Evolutionary conservation across 306 rosid genomes (phyloP).

Genomic region (Cucumis melo): DNA sequence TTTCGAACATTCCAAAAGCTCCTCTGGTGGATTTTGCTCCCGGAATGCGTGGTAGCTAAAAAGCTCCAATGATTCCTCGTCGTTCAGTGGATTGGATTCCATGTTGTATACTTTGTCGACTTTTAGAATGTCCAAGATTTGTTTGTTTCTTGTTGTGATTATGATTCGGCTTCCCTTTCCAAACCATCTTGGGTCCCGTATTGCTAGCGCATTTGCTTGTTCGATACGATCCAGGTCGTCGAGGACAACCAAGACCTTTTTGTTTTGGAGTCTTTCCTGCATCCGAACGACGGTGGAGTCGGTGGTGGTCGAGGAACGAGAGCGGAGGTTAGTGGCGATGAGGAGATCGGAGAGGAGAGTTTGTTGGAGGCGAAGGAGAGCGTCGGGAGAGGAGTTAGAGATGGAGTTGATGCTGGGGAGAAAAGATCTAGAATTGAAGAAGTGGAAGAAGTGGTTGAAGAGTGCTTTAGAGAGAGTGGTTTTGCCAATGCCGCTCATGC

Average conservation of each 20-base stretch:
- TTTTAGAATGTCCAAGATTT: neutral
- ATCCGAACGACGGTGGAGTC: neutral
- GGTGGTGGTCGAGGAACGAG: neutral
- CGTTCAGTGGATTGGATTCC: neutral
- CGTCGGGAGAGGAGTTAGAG: neutral
- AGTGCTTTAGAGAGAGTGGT: constrained; percentile 9
- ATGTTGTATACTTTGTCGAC: neutral
- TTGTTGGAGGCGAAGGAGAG: neutral
- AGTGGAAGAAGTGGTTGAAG: neutral
- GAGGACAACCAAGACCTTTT: neutral
- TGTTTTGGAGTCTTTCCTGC: neutral
- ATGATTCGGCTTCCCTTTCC: constrained; percentile 6
- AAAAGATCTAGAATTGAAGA: neutral
- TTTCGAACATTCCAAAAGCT: neutral
- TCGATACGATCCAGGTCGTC: constrained; percentile 2
- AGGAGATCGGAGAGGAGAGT: neutral
- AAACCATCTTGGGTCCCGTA: neutral
- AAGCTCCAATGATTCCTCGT: constrained; percentile 7
- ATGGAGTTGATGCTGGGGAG: neutral
- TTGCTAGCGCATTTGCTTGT: neutral
- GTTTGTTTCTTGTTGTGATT: constrained; percentile 3
- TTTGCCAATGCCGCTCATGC: constrained; percentile 6
- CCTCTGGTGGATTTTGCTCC: neutral
- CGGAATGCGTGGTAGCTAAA: constrained; percentile 10
- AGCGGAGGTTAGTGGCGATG: neutral